A percentile compares a stretch with the other conserved stretches of the same genome.
Conservation (phyloP, 2,329 filamentous ascomycete genomes). For the Pseudogymnoascus sp. region DNA sequence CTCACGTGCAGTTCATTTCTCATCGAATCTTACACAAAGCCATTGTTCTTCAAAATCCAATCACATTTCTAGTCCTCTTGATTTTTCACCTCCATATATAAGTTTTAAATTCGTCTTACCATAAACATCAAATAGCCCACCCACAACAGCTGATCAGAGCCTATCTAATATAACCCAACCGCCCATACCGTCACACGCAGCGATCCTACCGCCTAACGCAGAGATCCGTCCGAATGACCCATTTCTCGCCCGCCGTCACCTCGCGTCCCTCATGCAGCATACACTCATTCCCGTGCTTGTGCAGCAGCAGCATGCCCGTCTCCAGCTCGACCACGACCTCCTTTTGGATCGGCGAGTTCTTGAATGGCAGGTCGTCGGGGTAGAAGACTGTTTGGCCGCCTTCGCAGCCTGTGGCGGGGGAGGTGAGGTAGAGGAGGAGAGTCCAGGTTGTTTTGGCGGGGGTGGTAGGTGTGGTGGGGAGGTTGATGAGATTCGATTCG, state of each 20-base stretch:
- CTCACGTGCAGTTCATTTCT: not conserved
- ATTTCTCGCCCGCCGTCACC: conserved; percentile 76
- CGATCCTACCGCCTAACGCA: conserved; percentile 48
- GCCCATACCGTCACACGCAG: not conserved
- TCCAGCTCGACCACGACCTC: conserved; percentile 68
- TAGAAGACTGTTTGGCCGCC: conserved; percentile 94
- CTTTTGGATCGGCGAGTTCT: conserved; percentile 40
- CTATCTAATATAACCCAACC: not conserved
- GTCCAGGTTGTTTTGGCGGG: conserved; percentile 81
- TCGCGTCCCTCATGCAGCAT: conserved; percentile 83
- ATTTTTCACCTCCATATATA: not conserved
- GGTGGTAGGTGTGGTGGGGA: conserved; percentile 41
- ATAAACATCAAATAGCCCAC: not conserved
- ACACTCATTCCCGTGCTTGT: conserved; percentile 84
- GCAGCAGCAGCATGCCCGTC: conserved; percentile 77
- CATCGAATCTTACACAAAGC: not conserved
- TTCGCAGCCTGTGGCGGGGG: conserved; percentile 61
- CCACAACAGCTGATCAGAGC: not conserved
- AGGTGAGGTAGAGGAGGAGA: conserved; percentile 78
- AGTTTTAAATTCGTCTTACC: not conserved
- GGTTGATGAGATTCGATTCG: conserved; percentile 67
- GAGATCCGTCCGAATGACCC: conserved; percentile 80
- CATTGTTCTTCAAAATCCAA: not conserved
- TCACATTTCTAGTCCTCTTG: not conserved
- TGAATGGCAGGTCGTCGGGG: conserved; percentile 51